These are phyloP conservation scores for Ascochyta koolunga DNA, from an alignment of 2,329 filamentous ascomycete genomes.

Conservation along the genomic window DNA sequence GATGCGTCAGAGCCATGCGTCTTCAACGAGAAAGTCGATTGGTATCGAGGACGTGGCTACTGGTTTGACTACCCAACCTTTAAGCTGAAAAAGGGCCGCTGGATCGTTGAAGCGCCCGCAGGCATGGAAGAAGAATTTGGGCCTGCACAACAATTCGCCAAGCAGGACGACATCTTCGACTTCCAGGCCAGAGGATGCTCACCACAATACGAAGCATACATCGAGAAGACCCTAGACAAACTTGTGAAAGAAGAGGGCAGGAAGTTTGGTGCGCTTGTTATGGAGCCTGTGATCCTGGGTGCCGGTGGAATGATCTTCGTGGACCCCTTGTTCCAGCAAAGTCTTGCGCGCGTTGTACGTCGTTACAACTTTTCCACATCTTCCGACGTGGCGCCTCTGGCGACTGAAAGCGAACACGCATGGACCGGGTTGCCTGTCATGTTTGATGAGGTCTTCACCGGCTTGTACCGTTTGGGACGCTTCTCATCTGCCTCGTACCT, in stretches of 20 bases:
- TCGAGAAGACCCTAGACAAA: conserved; percentile 59
- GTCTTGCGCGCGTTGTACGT: conserved; percentile 71
- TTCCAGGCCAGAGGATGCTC: conserved; percentile 48
- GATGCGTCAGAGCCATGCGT: conserved; percentile 78
- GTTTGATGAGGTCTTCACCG: conserved; percentile 88
- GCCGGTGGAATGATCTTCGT: conserved; percentile 85
- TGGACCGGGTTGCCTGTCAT: conserved; percentile 81
- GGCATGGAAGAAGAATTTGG: conserved; percentile 57
- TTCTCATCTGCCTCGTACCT: conserved; percentile 75
- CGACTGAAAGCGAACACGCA: conserved; percentile 21
- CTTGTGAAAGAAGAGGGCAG: conserved; percentile 62
- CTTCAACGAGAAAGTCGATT: conserved; percentile 84
- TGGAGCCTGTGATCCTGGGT: conserved; percentile 81
- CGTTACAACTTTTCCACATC: conserved; percentile 60
- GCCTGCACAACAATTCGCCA: conserved; percentile 41
- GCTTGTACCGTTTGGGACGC: conserved; percentile 79
- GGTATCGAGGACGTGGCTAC: conserved; percentile 78
- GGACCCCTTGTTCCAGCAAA: conserved; percentile 81
- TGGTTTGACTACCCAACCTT: conserved; percentile 84
- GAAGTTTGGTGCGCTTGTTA: conserved; percentile 77
- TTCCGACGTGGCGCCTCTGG: background rate
- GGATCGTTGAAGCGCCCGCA: conserved; percentile 66
- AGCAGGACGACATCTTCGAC: conserved; percentile 45
- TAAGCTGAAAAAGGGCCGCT: conserved; percentile 68
- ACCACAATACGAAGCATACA: conserved; percentile 64